Evolutionary conservation across 331 rosid species (phyloP).

Genomic region (Malus hybrid): DNA sequence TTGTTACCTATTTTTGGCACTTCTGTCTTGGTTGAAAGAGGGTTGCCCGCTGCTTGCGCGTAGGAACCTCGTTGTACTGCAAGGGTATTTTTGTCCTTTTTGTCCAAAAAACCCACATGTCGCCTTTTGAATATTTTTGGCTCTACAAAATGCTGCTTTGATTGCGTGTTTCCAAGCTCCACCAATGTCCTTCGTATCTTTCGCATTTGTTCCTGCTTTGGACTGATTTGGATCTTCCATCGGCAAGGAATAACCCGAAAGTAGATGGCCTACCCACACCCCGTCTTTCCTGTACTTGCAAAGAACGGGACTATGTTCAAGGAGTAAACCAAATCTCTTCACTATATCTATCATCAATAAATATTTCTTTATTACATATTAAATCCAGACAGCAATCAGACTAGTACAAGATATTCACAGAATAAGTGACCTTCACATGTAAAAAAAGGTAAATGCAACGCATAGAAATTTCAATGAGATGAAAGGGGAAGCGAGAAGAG

Average conservation of each 20-base stretch:
- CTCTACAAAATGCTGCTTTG: constrained; percentile 35
- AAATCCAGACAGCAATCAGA: background rate
- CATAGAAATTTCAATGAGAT: background rate
- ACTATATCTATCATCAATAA: background rate
- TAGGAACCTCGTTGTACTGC: too few species aligned
- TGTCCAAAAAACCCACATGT: too few species aligned
- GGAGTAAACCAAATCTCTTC: background rate
- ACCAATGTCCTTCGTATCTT: constrained; percentile 45
- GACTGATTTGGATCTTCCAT: constrained; percentile 84
- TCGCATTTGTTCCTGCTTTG: constrained; percentile 32
- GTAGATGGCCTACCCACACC: constrained; percentile 97
- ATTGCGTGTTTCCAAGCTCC: constrained; percentile 87
- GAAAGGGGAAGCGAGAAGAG: background rate
- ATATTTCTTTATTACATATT: background rate
- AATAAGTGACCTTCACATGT: background rate
- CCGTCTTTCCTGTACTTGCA: constrained; percentile 54
- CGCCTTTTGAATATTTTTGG: too few species aligned
- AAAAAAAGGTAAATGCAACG: background rate
- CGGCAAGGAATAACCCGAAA: constrained; percentile 88
- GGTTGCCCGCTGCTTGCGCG: too few species aligned
- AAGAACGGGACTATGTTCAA: background rate
- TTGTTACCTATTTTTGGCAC: too few species aligned
- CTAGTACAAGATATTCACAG: background rate
- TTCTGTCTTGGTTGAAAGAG: too few species aligned
- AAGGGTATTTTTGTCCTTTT: too few species aligned